Evolutionary conservation across 2,329 filamentous ascomycete genomes (phyloP).

Genomic region (Alternaria arborescens): DNA sequence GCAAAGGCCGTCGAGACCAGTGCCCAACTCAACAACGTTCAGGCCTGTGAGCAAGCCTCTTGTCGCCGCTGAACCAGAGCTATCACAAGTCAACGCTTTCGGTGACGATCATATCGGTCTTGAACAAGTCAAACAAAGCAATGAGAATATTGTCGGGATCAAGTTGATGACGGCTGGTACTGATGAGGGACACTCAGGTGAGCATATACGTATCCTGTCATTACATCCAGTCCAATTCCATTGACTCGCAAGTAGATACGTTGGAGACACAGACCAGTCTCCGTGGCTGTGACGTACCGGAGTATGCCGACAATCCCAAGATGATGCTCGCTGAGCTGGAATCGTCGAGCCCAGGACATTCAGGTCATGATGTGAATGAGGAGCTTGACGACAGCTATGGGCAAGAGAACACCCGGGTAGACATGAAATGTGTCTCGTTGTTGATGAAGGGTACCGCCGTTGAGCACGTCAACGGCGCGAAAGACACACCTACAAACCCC

Average conservation of each 20-base stretch:
- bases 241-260: background rate
- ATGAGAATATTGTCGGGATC: background rate
- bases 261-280: background rate
- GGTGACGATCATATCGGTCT: background rate
- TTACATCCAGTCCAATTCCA: background rate
- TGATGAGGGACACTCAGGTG: background rate
- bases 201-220: background rate
- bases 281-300: background rate
- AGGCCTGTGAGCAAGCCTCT: background rate
- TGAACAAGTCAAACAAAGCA: background rate
- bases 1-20: background rate
- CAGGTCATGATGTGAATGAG: background rate
- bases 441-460: background rate
- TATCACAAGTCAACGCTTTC: background rate
- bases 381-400: background rate
- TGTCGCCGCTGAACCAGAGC: background rate
- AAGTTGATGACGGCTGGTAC: background rate
- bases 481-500: background rate
- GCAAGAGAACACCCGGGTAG: background rate
- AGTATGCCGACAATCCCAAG: slow-evolving; percentile 1
- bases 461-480: background rate
- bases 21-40: background rate
- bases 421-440: background rate
- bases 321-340: slow-evolving; percentile 18
- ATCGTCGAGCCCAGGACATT: background rate